These are phyloP conservation scores for Coriaria nepalensis DNA, from an alignment of 306 rosid species.

Conservation along the genomic window DNA sequence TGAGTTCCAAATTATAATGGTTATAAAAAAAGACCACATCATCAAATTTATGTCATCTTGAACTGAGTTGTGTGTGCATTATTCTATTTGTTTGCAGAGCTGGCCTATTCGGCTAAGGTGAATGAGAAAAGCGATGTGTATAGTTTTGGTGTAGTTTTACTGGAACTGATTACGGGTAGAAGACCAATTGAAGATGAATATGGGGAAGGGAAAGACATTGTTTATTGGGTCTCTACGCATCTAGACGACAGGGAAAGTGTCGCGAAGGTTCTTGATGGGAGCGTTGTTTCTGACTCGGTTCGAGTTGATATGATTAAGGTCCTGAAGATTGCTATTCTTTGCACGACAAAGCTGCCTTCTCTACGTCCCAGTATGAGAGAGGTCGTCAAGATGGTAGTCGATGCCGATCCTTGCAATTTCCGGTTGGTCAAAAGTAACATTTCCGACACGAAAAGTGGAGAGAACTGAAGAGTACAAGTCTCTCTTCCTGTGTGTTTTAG, in stretches of 20 bases:
- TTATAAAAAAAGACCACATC: constrained; percentile 1
- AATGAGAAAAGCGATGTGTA: constrained; percentile 82
- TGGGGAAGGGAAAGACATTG: constrained; percentile 88
- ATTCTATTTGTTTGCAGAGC: constrained; percentile 43
- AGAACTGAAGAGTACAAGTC: no score
- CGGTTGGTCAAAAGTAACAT: constrained; percentile 6
- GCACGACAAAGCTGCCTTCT: constrained; percentile 71
- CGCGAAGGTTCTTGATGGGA: constrained; percentile 45
- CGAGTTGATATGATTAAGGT: constrained; percentile 57
- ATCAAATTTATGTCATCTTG: constrained; percentile 3
- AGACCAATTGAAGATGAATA: constrained; percentile 67
- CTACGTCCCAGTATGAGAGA: constrained; percentile 90
- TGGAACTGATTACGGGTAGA: constrained; percentile 73
- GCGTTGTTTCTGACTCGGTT: constrained; percentile 28
- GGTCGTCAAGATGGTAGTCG: constrained; percentile 67
- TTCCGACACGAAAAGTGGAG: constrained; percentile 7
- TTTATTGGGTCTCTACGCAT: constrained; percentile 62
- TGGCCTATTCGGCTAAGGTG: constrained; percentile 63
- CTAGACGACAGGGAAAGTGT: constrained; percentile 44
- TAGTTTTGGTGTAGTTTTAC: constrained; percentile 77
- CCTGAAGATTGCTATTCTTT: constrained; percentile 62
- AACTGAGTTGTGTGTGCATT: no score
- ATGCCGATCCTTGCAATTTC: constrained; percentile 44
- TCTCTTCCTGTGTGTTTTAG: no score
- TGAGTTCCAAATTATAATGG: constrained; percentile 37